Percentiles rank a stretch among this genome's conserved stretches.
These are phyloP conservation scores for Phytopythium vexans DNA, from an alignment of 352 stramenopile species.

Conservation along the genomic window DNA sequence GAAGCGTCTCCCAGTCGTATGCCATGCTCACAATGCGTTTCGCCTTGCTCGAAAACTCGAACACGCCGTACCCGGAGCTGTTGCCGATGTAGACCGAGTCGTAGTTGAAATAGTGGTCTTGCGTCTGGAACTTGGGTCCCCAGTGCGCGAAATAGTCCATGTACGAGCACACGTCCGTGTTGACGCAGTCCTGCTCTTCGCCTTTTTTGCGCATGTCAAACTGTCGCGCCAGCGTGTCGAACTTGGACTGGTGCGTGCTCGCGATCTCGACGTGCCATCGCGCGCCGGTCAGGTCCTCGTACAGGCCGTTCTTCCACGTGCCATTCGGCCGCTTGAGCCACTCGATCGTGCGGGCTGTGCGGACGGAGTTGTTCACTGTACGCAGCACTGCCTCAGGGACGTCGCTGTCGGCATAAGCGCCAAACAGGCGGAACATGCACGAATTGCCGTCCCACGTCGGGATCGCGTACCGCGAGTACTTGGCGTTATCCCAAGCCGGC, in stretches of 20 bases:
- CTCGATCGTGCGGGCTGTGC: conserved; percentile 1
- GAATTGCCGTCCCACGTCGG: conserved; percentile 4
- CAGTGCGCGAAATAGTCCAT: not conserved
- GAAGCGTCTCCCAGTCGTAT: conserved; percentile 42
- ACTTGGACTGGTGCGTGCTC: not conserved
- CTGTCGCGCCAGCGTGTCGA: not conserved
- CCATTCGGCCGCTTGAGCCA: conserved; percentile 1
- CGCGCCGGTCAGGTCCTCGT: conserved; percentile 1
- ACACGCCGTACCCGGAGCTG: conserved; percentile 26
- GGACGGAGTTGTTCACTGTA: not conserved
- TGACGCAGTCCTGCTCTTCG: not conserved
- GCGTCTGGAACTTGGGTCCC: not conserved
- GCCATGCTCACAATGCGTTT: conserved; percentile 14
- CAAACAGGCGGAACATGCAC: conserved; percentile 1
- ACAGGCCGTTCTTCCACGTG: conserved; percentile 7
- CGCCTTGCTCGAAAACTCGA: conserved; percentile 16
- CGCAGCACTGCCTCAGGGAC: conserved; percentile 6
- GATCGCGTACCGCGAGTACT: not conserved
- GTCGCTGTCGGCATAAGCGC: conserved; percentile 3
- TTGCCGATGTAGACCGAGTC: conserved; percentile 7
- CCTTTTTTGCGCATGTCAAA: not conserved
- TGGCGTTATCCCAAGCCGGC: conserved; percentile 5
- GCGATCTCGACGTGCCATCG: conserved; percentile 1
- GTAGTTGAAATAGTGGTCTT: not conserved
- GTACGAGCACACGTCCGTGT: not conserved